These are phyloP conservation scores for Guillardia theta DNA, from an alignment of 78 protist species.

Conservation along the genomic window DNA sequence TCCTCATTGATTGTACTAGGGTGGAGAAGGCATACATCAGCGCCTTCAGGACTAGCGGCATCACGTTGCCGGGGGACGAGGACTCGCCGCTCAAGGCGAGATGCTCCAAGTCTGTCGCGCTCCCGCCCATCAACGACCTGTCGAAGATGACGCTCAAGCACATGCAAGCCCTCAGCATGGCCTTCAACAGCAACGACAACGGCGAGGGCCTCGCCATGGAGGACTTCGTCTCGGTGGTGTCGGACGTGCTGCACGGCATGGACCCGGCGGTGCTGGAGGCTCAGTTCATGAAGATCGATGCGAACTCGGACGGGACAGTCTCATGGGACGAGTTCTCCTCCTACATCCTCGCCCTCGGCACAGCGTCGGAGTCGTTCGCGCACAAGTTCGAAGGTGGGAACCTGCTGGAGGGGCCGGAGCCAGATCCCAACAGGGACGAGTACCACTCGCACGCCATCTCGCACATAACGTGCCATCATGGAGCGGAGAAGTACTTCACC, in stretches of 20 bases:
- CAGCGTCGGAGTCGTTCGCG: background rate
- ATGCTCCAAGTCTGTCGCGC: background rate
- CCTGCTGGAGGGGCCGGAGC: background rate
- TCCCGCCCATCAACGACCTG: background rate
- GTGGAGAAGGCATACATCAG: too few species aligned
- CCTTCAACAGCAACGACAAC: background rate
- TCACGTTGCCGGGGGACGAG: background rate
- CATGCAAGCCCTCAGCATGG: background rate
- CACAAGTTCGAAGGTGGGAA: background rate
- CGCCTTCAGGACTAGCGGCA: too few species aligned
- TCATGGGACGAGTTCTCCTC: background rate
- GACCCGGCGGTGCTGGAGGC: background rate
- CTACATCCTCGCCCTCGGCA: background rate
- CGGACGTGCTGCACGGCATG: background rate
- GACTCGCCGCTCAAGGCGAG: background rate
- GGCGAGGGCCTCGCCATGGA: background rate
- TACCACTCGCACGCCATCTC: background rate
- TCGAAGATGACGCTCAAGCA: background rate
- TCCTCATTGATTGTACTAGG: too few species aligned
- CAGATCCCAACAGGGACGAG: background rate
- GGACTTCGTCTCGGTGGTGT: background rate
- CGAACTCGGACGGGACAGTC: background rate
- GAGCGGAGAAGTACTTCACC: background rate
- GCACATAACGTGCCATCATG: background rate
- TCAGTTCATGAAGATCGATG: background rate